Conservation (phyloP, 139 green algal genomes). For the Trebouxia sp. region DNA sequence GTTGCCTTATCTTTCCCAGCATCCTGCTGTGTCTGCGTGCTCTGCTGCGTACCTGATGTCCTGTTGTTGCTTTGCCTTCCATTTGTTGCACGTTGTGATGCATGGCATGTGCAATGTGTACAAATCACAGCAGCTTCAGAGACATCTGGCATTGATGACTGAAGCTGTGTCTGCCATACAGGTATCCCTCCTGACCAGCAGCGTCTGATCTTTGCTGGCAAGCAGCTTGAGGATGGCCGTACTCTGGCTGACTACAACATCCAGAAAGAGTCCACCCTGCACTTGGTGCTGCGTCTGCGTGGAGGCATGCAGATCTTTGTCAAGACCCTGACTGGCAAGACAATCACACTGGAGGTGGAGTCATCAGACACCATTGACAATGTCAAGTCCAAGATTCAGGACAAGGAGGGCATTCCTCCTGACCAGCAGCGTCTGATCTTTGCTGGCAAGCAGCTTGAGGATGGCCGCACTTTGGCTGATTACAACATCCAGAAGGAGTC, state of each 20-base stretch:
- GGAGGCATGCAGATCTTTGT: conserved; percentile 86
- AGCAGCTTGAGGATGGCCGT: conserved; percentile 94
- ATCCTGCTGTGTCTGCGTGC: too few relatives aligned
- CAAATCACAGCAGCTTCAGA: too few relatives aligned
- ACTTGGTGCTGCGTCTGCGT: conserved; percentile 85
- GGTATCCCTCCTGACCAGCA: conserved; percentile 94
- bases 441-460: conserved; percentile 95
- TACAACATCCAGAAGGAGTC: conserved; percentile 99
- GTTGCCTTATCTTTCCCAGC: too few relatives aligned
- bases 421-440: conserved; percentile 96
- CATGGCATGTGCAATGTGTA: too few relatives aligned
- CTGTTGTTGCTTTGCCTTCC: too few relatives aligned
- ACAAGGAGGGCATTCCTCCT: conserved; percentile 76
- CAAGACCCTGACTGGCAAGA: conserved; percentile 91
- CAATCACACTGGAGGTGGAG: conserved; percentile 61
- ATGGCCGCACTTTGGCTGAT: conserved; percentile 90
- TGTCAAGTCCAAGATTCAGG: conserved; percentile 83
- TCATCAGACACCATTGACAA: conserved; percentile 82
- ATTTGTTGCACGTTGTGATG: too few relatives aligned
- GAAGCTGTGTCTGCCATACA: neutral
- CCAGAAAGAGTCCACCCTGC: conserved; percentile 96
- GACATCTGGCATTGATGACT: too few relatives aligned
- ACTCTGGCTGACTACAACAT: conserved; percentile 95
- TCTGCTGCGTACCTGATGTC: too few relatives aligned
- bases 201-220: conserved; percentile 94